These are phyloP conservation scores for Begonia loranthoides DNA, from an alignment of 306 rosid species.

Conservation along the genomic window DNA sequence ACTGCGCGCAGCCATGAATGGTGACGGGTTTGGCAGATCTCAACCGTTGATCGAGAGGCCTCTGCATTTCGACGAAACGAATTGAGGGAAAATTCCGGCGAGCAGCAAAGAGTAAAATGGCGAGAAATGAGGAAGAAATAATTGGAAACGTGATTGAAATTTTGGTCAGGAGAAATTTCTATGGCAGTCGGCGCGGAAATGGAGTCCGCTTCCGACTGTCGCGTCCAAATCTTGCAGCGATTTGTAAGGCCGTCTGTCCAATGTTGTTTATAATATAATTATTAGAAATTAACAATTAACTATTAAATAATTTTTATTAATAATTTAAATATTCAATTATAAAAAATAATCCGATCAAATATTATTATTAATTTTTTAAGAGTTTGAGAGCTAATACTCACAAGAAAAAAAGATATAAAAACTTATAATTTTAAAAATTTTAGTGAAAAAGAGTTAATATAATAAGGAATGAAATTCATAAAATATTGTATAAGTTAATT, in stretches of 20 bases:
- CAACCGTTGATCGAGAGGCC: slow-evolving; percentile 45
- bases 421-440: too few species aligned
- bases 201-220: neutral
- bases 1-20: slow-evolving; percentile 61
- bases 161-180: neutral
- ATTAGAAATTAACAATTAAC: too few species aligned
- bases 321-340: too few species aligned
- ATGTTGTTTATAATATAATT: too few species aligned
- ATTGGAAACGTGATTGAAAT: neutral
- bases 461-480: too few species aligned
- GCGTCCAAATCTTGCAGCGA: neutral
- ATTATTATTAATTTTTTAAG: too few species aligned
- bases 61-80: slow-evolving; percentile 30
- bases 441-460: too few species aligned
- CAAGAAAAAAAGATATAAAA: too few species aligned
- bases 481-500: too few species aligned
- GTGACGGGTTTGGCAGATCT: slow-evolving; percentile 62
- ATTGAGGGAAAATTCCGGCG: slow-evolving; percentile 6
- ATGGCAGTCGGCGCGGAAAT: neutral
- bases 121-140: slow-evolving; percentile 4
- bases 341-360: too few species aligned
- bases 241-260: neutral
- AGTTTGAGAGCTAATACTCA: too few species aligned
- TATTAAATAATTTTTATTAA: too few species aligned
- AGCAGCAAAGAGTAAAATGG: neutral